Evolutionary conservation across 371 early-diverging fungal species (phyloP), one percentile per base, ranked within the genome.

Genomic region (Mortierella sp.): DNA sequence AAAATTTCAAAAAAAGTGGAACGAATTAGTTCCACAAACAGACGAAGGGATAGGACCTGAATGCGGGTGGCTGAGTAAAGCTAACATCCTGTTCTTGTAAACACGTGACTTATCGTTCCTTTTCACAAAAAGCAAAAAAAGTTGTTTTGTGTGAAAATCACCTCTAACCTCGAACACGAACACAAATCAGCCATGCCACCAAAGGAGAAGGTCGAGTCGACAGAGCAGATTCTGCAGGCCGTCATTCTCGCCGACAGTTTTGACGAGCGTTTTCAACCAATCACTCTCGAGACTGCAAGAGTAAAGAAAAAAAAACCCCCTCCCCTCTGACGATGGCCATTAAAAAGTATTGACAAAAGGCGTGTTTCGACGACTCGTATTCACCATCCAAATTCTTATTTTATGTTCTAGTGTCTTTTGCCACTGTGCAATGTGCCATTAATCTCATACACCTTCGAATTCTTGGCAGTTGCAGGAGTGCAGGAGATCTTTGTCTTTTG

Each of bases 371-470:
- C n/a, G n/a, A n/a, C n/a, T n/a, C n/a, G n/a, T n/a, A n/a, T n/a
- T n/a, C n/a, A n/a, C n/a, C n/a, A n/a, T n/a, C n/a, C n/a, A n/a
- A n/a, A n/a, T 56, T 51, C 31, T 59, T 17, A 53, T 15, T 28
- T 46, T 50, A 23, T 12, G 17, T 12, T 21, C 61, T 80, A 96
- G 92, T 96, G 97, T 72, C 84, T 98, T 60, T 82, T 97, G 72
- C 97, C 97, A 32, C 84, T 98, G 24, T 93, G 93, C 83, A 97
- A 97, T 75, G 90, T 96, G 21, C 99, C 99, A 0, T 79, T 97
- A 66, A 92, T 98, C 67, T 96, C 97, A 78, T 97, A 97, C 72
- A 93, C 95, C 4, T 85, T 98, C 51, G 99, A 98, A 79, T 86
- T 93, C 52, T 83, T 98, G 47, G 94, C 94, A 7, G 79, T 87